These are phyloP conservation scores for Leccinum glutinopallens DNA, from an alignment of 1,284 basidiomycete genomes.

Conservation along the genomic window DNA sequence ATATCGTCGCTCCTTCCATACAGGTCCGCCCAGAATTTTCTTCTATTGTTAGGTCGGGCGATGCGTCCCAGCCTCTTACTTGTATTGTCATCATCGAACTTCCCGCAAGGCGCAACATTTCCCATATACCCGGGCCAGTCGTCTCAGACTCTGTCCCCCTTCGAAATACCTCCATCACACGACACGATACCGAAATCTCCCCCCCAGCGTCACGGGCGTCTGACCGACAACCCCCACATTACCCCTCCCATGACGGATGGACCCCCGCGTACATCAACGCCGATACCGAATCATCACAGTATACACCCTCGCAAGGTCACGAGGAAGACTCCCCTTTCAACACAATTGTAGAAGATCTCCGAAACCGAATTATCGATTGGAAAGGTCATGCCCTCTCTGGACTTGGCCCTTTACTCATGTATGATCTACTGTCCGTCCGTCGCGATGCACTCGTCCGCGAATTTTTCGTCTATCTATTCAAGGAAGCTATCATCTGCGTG, in stretches of 20 bases:
- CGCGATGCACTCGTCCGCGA: constrained; percentile 86
- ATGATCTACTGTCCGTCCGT: constrained; percentile 86
- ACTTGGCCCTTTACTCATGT: constrained; percentile 87
- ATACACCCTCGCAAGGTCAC: constrained; percentile 26
- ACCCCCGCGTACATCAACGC: constrained; percentile 27
- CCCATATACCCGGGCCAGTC: constrained; percentile 61
- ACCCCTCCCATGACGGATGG: constrained; percentile 37
- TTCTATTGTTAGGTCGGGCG: constrained; percentile 72
- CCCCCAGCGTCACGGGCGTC: constrained; percentile 23
- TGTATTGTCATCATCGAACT: constrained; percentile 91
- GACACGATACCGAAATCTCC: constrained; percentile 41
- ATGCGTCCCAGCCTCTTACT: constrained; percentile 79
- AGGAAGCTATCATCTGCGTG: constrained; percentile 95
- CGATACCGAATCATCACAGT: constrained; percentile 34
- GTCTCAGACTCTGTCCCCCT: constrained; percentile 46
- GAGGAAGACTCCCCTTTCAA: constrained; percentile 73
- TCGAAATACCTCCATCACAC: constrained; percentile 34
- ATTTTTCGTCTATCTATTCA: constrained; percentile 95
- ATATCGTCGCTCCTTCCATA: constrained; percentile 86
- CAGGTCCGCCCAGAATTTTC: constrained; percentile 88
- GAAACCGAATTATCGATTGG: constrained; percentile 90
- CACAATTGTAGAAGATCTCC: constrained; percentile 84
- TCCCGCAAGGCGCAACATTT: constrained; percentile 64
- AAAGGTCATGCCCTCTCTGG: constrained; percentile 88
- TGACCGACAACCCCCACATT: constrained; percentile 35